A percentile compares a stretch with the other conserved stretches of the same genome.
These are phyloP conservation scores for Aureobasidium sp. DNA, from an alignment of 2,329 filamentous ascomycete genomes.

Conservation along the genomic window DNA sequence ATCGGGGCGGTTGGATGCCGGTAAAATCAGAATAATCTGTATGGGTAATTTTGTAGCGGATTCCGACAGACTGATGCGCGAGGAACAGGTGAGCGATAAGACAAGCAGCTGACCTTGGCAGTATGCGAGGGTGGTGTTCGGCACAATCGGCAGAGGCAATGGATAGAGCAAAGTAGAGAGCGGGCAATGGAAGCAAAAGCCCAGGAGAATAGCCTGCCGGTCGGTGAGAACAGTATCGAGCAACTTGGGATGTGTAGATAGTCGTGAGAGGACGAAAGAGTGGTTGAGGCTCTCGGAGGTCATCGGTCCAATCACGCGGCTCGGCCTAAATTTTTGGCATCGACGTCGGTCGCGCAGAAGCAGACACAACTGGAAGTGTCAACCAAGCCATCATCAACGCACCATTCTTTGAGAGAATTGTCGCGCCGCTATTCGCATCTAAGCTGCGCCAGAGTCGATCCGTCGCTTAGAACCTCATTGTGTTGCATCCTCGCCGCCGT, in stretches of 20 bases:
- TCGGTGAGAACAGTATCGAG: not conserved
- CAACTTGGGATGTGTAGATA: not conserved
- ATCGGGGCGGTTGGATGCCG: not conserved
- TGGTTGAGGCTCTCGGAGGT: not conserved
- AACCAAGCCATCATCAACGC: constrained; percentile 7
- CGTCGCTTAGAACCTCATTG: not conserved
- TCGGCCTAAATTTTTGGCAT: constrained; percentile 14
- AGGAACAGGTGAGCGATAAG: constrained; percentile 1
- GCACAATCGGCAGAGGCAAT: not conserved
- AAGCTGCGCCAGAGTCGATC: constrained; percentile 3
- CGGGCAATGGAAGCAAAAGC: not conserved
- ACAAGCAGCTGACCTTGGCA: constrained; percentile 11
- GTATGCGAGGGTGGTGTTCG: not conserved
- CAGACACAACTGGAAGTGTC: not conserved
- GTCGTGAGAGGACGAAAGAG: not conserved
- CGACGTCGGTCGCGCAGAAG: constrained; percentile 13
- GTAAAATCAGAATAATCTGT: not conserved
- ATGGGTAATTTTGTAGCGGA: not conserved
- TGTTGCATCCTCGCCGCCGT: not conserved
- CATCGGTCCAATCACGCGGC: constrained; percentile 13
- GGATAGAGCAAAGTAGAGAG: not conserved
- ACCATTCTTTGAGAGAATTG: constrained; percentile 5
- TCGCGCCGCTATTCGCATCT: not conserved
- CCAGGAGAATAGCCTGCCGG: not conserved
- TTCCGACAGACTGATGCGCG: not conserved